Percentiles rank a stretch among this genome's conserved stretches.
Conservation (phyloP, 495 filamentous ascomycete species). For the Penicillium goetzii region DNA sequence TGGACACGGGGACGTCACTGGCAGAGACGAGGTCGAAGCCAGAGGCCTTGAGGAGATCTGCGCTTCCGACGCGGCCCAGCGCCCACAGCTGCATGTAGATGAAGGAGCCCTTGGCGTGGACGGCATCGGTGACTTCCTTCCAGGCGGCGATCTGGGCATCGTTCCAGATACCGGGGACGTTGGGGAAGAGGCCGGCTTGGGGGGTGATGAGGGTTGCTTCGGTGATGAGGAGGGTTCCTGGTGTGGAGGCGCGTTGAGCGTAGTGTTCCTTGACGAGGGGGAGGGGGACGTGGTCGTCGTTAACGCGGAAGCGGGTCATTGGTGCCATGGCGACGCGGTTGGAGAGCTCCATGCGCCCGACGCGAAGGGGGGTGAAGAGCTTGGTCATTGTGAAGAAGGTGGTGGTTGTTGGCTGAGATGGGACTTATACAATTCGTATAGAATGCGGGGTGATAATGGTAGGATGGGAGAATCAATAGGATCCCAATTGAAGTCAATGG, state of each 20-base stretch:
- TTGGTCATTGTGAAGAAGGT: slow-evolving; percentile 29
- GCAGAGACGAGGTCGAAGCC: slow-evolving; percentile 50
- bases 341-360: slow-evolving; percentile 49
- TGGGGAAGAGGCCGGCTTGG: slow-evolving; percentile 52
- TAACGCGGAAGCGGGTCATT: slow-evolving; percentile 52
- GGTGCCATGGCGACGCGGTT: slow-evolving; percentile 57
- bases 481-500: neutral
- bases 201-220: slow-evolving; percentile 69
- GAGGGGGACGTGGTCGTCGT: slow-evolving; percentile 47
- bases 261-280: slow-evolving; percentile 55
- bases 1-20: slow-evolving; percentile 51
- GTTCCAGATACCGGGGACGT: slow-evolving; percentile 67
- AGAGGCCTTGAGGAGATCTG: slow-evolving; percentile 32
- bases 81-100: slow-evolving; percentile 74
- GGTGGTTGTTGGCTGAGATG: neutral
- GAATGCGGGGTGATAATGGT: neutral
- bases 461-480: neutral
- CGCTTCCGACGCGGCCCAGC: slow-evolving; percentile 60
- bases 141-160: slow-evolving; percentile 63
- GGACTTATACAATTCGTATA: neutral
- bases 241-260: slow-evolving; percentile 50
- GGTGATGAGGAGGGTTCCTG: slow-evolving; percentile 54
- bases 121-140: slow-evolving; percentile 64
- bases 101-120: slow-evolving; percentile 64
- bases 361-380: slow-evolving; percentile 56